phyloP scores from a whole-genome alignment of 371 early-diverging fungal genomes.

The Saksenaea vasiformis region DNA sequence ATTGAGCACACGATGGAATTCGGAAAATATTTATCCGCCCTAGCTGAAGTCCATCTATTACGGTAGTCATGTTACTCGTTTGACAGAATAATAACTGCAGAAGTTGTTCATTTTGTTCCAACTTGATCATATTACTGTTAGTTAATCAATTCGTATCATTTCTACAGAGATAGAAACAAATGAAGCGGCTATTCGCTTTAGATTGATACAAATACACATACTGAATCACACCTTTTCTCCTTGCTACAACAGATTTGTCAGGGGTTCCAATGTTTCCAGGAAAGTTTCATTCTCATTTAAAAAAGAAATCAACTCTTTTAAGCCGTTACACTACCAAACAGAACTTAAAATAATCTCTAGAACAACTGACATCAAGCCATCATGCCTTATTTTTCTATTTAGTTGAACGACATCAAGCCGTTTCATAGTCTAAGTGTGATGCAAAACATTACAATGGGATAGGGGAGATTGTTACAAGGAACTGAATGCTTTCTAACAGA shows the following conservation, averaged over 20 bases:
- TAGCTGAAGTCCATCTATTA: neutral
- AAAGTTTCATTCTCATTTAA: no score
- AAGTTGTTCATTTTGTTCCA: neutral
- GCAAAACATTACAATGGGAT: neutral
- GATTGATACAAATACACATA: no score
- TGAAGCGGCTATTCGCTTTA: no score
- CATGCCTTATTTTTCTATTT: neutral
- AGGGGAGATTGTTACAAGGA: neutral
- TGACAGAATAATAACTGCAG: neutral
- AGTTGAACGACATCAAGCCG: neutral
- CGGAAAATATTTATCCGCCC: constrained; percentile 1
- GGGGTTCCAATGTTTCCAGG: no score
- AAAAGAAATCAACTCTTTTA: no score
- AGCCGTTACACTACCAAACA: no score
- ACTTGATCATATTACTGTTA: neutral
- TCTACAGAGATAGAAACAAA: no score
- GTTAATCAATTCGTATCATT: neutral
- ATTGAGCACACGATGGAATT: neutral
- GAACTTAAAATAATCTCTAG: neutral
- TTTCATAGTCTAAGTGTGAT: neutral
- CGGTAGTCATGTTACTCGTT: neutral
- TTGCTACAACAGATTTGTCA: no score
- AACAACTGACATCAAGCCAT: neutral
- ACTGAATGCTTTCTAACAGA: constrained; percentile 25
- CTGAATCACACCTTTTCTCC: no score